Base-by-base conservation (phyloP, 371 early-diverging fungal species). In the Catenaria anguillulae region DNA sequence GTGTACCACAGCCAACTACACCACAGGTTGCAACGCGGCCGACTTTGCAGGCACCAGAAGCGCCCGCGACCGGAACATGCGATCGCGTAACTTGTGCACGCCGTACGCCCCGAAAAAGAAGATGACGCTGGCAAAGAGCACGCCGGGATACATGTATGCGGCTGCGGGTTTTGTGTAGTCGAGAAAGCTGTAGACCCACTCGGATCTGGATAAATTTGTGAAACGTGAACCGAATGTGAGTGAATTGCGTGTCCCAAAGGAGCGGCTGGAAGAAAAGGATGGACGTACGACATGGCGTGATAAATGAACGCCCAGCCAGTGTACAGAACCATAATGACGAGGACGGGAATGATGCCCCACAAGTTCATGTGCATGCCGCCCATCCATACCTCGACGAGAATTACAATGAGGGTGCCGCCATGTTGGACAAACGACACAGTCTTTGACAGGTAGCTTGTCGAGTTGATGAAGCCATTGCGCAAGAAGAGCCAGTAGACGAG, bases 91-190 rank as follows among this genome's bases (percentile, higher is more conserved):
- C 5, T n/a, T 17, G 43, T 58, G 59, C 59, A 58, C 35, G 21
- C 24, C 26, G 29, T 26, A 12, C 35, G 19, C 19, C n/a, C 31
- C 4, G 43, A 10, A n/a, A 45, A 58, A 58, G 26, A 58, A 26
- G 59, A 36, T 13, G 24, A 58, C 8, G 34, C 29, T 37, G 31
- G 26, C 59, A 24, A 58, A 8, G 17, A 43, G 37, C 35, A 58
- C 43, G 1, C 40, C 59, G 15, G 59, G 59, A 19, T 58, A 58
- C 59, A 58, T 58, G 59, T 40, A 58, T 15, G 40, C 45, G 15
- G 59, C 59, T 15, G 40, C 43, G 26, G 40, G 40, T 10, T 42
- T 24, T 4, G 15, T 35, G 40, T 24, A 33, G 43, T 58, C 59
- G 15, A 58, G 43, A 29, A 58, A 40, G 21, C 34, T 12, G 37